A percentile compares a stretch with the other conserved stretches of the same genome.
Evolutionary conservation across 306 rosid species (phyloP).

Genomic region (Quercus cerris): DNA sequence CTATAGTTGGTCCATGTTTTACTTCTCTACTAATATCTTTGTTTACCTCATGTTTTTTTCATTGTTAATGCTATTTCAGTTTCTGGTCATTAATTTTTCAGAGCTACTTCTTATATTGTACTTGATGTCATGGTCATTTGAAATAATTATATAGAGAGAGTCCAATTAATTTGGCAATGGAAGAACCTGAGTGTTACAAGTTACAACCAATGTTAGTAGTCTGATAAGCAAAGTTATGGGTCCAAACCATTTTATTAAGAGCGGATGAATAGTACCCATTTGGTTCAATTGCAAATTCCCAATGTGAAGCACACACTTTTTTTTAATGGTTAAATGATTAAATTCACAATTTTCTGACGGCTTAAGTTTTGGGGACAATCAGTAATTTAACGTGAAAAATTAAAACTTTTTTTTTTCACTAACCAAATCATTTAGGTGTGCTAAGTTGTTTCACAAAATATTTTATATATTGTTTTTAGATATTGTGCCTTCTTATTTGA

Average conservation of each 20-base stretch:
- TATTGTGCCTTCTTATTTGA: not conserved
- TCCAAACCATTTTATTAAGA: too few species aligned
- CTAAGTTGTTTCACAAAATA: not conserved
- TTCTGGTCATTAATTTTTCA: not conserved
- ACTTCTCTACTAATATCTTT: not conserved
- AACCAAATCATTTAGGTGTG: not conserved
- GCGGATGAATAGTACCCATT: not conserved
- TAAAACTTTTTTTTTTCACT: not conserved
- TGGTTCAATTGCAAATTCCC: conserved; percentile 12
- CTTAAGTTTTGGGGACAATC: too few species aligned
- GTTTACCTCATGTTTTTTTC: not conserved
- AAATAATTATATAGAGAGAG: not conserved
- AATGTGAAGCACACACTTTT: not conserved
- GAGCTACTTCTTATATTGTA: not conserved
- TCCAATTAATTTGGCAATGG: not conserved
- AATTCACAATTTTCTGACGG: too few species aligned
- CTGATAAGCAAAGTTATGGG: too few species aligned
- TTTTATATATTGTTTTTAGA: not conserved
- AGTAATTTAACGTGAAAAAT: too few species aligned
- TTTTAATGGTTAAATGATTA: too few species aligned
- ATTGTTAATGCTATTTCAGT: not conserved
- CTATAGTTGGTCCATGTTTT: not conserved
- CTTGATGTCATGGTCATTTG: not conserved
- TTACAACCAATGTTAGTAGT: too few species aligned
- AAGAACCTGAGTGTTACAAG: not conserved